These are phyloP conservation scores for Tremellales sp. DNA, from an alignment of 1,284 basidiomycete genomes.

Conservation along the genomic window DNA sequence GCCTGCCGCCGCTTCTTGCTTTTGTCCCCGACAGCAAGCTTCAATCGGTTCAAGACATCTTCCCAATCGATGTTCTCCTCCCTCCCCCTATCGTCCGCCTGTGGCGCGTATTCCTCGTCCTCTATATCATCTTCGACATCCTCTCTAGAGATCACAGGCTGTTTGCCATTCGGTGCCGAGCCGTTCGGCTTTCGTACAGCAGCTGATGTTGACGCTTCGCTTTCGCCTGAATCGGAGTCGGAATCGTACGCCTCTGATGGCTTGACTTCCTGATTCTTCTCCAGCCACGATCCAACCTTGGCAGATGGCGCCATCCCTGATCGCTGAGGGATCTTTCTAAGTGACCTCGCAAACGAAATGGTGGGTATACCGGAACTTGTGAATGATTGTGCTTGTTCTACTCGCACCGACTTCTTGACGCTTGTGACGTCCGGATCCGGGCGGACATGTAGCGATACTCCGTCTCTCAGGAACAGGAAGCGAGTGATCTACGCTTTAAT, in stretches of 20 bases:
- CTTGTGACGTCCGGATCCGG: too few species aligned
- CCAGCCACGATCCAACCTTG: conserved; percentile 48
- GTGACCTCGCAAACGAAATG: conserved; percentile 19
- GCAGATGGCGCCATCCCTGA: conserved; percentile 34
- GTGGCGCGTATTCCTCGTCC: conserved; percentile 20
- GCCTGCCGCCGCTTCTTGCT: conserved; percentile 34
- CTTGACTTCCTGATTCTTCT: conserved; percentile 22
- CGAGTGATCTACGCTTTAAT: too few species aligned
- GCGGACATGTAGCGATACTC: too few species aligned
- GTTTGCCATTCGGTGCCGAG: background rate
- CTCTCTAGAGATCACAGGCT: background rate
- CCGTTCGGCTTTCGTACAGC: background rate
- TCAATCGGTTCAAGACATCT: conserved; percentile 23
- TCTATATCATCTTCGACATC: conserved; percentile 22
- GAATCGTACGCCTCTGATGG: conserved; percentile 40
- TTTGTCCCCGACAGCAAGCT: conserved; percentile 25
- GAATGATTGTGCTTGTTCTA: too few species aligned
- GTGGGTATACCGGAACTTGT: too few species aligned
- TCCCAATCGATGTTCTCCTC: conserved; percentile 38
- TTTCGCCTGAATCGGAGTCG: conserved; percentile 19
- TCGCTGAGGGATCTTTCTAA: too few species aligned
- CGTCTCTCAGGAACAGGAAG: too few species aligned
- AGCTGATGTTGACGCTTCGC: conserved; percentile 1
- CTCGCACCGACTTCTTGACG: too few species aligned
- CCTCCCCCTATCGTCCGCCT: conserved; percentile 10